Evolutionary conservation across 2,329 filamentous ascomycete species (phyloP), one percentile per base, ranked within the genome.

Genomic region (Teratosphaeria epicoccoides): DNA sequence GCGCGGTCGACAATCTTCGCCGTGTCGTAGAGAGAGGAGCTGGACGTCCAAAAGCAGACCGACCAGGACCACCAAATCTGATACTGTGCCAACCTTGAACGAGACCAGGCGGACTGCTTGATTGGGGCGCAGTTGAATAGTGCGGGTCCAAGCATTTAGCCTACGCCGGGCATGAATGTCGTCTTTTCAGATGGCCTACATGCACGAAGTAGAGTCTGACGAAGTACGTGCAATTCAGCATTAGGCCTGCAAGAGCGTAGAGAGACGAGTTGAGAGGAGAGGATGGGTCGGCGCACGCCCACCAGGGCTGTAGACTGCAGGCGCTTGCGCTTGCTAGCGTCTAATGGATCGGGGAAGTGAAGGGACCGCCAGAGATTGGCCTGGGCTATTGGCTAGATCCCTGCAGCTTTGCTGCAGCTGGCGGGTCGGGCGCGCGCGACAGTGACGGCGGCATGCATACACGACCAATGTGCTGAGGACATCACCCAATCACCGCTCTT

Each of bases 41-140:
- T 40, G 33, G 5, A 40, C 5, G 14, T 20, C 33, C 33, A 4
- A 9, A 7, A 6, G 29, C 29, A 37, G 29, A 37, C 29, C 10
- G 14, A 14, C 29, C 9, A 17, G n/a, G n/a, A 17, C n/a, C 33
- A 17, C 6, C 17, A 20, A 17, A 40, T 17, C 33, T n/a, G 14
- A 17, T 40, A 17, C 20, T 20, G 20, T 40, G 33, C 17, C 33
- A 4, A 7, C 20, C 33, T 20, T 17, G n/a, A 40, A 22, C 33
- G 20, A n/a, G 33, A 40, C 5, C 14, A 40, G 33, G 43, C 47
- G 23, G 46, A 24, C 46, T 46, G 53, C 47, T 52, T 44, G 52
- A 49, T 45, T 52, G 56, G 54, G 56, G 54, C 56, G 54, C 54
- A 50, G 56, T 50, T 53, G 55, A 9, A 40, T 20, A 40, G 33